Conservation (phyloP, 1,139 yeast genomes). For the Lodderomyces metapsilosis region DNA sequence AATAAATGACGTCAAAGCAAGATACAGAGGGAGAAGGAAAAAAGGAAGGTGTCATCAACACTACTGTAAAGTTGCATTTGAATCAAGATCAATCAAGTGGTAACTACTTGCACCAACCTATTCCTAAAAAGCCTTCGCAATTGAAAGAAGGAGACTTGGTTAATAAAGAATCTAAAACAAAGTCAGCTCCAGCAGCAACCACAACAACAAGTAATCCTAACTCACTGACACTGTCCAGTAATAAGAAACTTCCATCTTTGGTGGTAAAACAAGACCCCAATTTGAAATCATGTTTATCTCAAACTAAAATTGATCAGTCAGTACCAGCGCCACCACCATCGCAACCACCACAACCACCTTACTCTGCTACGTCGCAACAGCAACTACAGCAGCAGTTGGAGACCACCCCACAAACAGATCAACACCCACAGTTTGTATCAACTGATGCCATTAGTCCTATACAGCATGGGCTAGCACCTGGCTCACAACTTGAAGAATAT, state of each 20-base stretch:
- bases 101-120: conserved; percentile 3
- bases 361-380: no score
- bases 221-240: neutral
- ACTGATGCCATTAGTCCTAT: conserved; percentile 25
- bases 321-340: neutral
- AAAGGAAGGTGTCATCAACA: neutral
- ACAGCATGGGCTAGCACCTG: conserved; percentile 19
- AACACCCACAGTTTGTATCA: conserved; percentile 23
- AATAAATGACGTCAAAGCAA: neutral
- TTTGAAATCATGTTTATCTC: conserved; percentile 25
- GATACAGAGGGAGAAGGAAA: no score
- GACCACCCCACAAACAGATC: conserved; percentile 1
- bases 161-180: neutral
- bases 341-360: no score
- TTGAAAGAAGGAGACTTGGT: neutral
- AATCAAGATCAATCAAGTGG: neutral
- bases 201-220: neutral
- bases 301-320: conserved; percentile 4
- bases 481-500: neutral
- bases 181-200: neutral
- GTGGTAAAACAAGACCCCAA: conserved; percentile 23
- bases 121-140: conserved; percentile 4
- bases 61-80: neutral
- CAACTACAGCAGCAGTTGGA: conserved; percentile 2
- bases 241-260: conserved; percentile 12